Percentiles rank a stretch among this genome's conserved stretches.
Evolutionary conservation across 345 rosid species (phyloP).

Genomic region (Dovyalis caffra): DNA sequence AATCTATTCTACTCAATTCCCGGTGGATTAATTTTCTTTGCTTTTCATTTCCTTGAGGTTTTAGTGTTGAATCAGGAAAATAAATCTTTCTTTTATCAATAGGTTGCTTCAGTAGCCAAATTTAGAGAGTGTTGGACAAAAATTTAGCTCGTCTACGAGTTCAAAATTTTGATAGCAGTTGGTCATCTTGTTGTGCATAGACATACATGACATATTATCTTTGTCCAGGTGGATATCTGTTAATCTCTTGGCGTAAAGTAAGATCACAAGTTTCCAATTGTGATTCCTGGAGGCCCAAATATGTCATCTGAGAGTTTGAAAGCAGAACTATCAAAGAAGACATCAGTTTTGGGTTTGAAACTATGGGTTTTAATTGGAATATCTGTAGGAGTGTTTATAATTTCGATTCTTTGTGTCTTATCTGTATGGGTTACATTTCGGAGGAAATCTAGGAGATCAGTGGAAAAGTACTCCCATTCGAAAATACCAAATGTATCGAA

Average conservation of each 20-base stretch:
- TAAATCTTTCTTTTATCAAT: background rate
- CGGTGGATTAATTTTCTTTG: slow-evolving; percentile 16
- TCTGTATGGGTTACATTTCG: slow-evolving; percentile 81
- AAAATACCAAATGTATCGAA: slow-evolving; percentile 80
- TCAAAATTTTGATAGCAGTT: slow-evolving; percentile 2
- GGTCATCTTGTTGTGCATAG: slow-evolving; percentile 3
- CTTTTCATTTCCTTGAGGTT: slow-evolving; percentile 15
- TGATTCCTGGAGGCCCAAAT: slow-evolving; percentile 29
- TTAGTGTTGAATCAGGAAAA: slow-evolving; percentile 14
- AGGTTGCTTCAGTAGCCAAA: background rate
- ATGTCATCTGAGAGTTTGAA: slow-evolving; percentile 73
- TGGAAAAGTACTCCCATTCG: slow-evolving; percentile 48
- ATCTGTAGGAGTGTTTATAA: slow-evolving; percentile 68
- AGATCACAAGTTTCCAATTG: background rate
- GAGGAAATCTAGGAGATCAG: slow-evolving; percentile 55
- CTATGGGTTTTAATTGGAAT: slow-evolving; percentile 87
- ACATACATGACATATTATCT: slow-evolving; percentile 18
- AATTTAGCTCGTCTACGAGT: background rate
- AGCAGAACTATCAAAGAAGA: slow-evolving; percentile 71
- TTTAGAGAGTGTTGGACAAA: background rate
- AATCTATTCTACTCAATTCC: slow-evolving; percentile 11
- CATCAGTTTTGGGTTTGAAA: slow-evolving; percentile 77
- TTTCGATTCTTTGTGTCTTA: slow-evolving; percentile 74
- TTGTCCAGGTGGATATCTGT: slow-evolving; percentile 32
- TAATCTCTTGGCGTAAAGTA: slow-evolving; percentile 13